phyloP scores from a whole-genome alignment of 257 asterid species.

The Rubia yunnanensis region DNA sequence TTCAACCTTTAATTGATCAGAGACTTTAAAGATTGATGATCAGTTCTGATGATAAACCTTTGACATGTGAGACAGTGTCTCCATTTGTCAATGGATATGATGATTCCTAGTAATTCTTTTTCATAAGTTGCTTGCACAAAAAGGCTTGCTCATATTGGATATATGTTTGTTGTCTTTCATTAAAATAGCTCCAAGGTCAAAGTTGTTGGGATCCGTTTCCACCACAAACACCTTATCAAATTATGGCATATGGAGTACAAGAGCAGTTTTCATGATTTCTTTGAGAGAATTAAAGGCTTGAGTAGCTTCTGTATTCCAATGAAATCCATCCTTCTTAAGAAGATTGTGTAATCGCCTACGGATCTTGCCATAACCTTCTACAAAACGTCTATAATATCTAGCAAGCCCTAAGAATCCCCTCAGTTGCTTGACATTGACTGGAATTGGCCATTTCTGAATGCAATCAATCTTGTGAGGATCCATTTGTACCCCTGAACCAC shows the following conservation, averaged over 20 bases:
- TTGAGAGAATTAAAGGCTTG: background rate
- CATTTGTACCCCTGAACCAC: no score
- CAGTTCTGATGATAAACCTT: background rate
- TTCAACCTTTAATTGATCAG: no score
- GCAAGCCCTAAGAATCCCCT: background rate
- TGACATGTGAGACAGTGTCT: background rate
- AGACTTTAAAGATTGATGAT: background rate
- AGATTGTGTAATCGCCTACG: background rate
- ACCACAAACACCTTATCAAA: background rate
- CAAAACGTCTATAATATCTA: background rate
- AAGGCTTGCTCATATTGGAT: background rate
- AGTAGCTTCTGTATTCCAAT: background rate
- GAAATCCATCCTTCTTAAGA: background rate
- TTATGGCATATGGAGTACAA: background rate
- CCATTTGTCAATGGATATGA: background rate
- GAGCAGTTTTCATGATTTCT: background rate
- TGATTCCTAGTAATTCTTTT: background rate
- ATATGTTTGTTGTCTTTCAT: background rate
- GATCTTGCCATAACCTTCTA: background rate
- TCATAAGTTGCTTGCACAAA: background rate
- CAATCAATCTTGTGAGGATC: background rate
- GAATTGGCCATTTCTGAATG: background rate
- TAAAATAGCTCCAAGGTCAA: background rate
- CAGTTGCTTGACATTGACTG: background rate
- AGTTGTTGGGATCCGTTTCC: background rate